Percentiles rank a stretch among this genome's conserved stretches.
These are phyloP conservation scores for Cyberlindnera lachancei DNA, from an alignment of 805 yeast species.

Conservation along the genomic window DNA sequence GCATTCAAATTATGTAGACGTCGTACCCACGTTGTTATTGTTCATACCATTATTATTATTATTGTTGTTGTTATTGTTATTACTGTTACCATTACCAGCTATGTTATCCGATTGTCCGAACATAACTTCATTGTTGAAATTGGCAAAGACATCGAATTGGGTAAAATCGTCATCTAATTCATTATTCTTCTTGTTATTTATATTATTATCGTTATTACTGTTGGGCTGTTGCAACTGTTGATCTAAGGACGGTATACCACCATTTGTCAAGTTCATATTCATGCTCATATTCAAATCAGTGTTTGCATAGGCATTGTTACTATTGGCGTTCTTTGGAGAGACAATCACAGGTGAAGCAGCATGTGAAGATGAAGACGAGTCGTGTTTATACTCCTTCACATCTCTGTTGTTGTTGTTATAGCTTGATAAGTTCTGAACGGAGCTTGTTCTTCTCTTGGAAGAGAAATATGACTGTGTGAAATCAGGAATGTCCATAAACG, in stretches of 20 bases:
- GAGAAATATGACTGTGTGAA: constrained; percentile 1
- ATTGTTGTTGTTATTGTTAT: too few species aligned
- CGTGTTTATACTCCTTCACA: neutral
- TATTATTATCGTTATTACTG: neutral
- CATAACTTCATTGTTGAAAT: constrained; percentile 2
- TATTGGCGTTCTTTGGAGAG: too few species aligned
- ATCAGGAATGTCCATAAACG: constrained; percentile 27
- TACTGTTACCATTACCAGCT: too few species aligned
- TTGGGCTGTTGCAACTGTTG: neutral
- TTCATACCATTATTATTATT: too few species aligned
- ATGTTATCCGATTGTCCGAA: too few species aligned
- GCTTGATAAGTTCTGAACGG: neutral
- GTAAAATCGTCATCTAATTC: neutral
- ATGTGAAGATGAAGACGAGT: neutral
- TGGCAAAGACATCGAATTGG: constrained; percentile 1
- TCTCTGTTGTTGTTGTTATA: neutral
- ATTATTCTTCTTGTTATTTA: constrained; percentile 1
- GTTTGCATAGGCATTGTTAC: too few species aligned
- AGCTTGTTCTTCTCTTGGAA: neutral
- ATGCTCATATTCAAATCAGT: too few species aligned
- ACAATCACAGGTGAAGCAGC: too few species aligned
- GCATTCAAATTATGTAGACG: too few species aligned
- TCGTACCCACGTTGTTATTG: too few species aligned
- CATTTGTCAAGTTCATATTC: too few species aligned
- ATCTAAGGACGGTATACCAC: too few species aligned